Base-by-base conservation (phyloP, 2,329 filamentous ascomycete genomes). In the Talaromyces atroroseus region DNA sequence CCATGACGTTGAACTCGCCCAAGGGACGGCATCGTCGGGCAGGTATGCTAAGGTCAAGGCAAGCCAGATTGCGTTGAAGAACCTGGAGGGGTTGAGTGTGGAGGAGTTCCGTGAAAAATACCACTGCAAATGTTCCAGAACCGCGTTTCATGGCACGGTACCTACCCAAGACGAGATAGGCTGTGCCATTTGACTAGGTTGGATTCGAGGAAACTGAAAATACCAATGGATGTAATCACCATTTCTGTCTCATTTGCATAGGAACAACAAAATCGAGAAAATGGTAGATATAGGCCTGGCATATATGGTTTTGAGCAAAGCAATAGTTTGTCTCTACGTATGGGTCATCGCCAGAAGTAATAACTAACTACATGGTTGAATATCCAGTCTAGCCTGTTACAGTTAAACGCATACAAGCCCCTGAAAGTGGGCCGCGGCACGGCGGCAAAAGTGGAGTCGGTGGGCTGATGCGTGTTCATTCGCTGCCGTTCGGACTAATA, bases 21-120 rank as follows among this genome's bases (percentile, higher is more conserved):
- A 84, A 60, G 82, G 78, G 1, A 75, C 78, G 36, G 82, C 82
- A 1, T 82, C 78, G 61, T 90, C 85, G 51, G 81, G 82, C 0
- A 79, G 88, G 48, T 88, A 91, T 71, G 90, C 89, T 0, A 92
- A 91, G 71, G 71, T 88, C 4, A 74, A 73, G 56, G 75, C 75
- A 8, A 78, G 76, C 55, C 67, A 72, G 58, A 66, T 64, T 4
- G 74, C 74, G 2, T 59, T 78, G 56, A 60, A 63, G 5, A 61
- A 66, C 58, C 61, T 85, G 50, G 74, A 81, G 24, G 79, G 78
- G 0, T 59, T 86, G 59, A 69, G 73, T 21, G 70, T 77, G 6
- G 77, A 77, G 8, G 81, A 86, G 54, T 95, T 88, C 59, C 78
- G 82, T 59, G 68, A 68, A 52, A 74, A 69, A 61, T 89, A 82